Evolutionary conservation across 768 basidiomycete species (phyloP), one percentile per base, ranked within the genome.

Genomic region (Lepiota subincarnata): DNA sequence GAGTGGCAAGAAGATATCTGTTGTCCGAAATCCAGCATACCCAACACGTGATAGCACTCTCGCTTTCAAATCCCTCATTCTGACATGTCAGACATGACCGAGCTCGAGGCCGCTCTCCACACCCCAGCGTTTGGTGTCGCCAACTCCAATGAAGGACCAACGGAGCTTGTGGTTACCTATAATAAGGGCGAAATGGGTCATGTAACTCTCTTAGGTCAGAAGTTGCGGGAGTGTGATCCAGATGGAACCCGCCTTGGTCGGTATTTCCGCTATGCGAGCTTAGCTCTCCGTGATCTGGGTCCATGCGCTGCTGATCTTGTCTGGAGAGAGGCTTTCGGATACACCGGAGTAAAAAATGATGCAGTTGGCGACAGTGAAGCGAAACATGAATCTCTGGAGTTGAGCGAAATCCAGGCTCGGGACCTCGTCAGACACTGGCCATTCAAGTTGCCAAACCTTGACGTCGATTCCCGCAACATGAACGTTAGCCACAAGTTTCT

Each of bases 401-500:
- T 53, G 26, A 57, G 60, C 51, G 58, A 63, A 46, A 56, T 62
- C 62, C 56, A 59, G 24, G 68, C 75, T 8, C 71, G 65, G 41
- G 66, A 73, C 37, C 63, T 76, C 13, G 66, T 89, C 38, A 78
- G 78, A 61, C 78, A 84, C 56, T 86, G 81, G 82, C 66, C 73
- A 13, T 87, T 82, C 61, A 70, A 77, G 5, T 79, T 83, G 74
- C 86, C 87, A 11, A 85, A 84, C 53, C 64, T 80, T 6, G 78
- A 84, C 59, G 60, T 75, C 0, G 73, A 70, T 20, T 86, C 85
- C 5, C 67, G 68, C 49, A 74, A 80, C 4, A 83, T 81, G 62
- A 91, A 91, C 60, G 79, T 87, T 14, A 81, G 83, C 0, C 80
- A 80, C 1, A 90, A 92, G 55, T 82, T 90, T 55, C 59, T 76